Base-by-base conservation (phyloP, 2,329 filamentous ascomycete genomes). In the Aspergillus tanneri region DNA sequence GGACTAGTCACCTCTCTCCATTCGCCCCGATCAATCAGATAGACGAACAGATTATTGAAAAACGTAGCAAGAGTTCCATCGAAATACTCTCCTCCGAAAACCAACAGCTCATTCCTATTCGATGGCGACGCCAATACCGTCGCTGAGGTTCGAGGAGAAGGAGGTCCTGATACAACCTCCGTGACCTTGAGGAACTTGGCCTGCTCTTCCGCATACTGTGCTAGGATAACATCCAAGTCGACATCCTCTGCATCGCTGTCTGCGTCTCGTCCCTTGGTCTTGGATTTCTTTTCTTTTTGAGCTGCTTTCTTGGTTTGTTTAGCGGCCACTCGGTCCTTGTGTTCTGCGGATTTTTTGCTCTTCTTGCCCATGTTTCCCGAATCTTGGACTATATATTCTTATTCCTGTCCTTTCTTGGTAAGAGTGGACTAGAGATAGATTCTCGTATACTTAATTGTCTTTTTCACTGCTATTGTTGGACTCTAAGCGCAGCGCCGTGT, bases 61-160 rank as follows among this genome's bases (percentile, higher is more conserved):
- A 87, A 87, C 1, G 75, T 75, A 1, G 92, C 93, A 47, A 93
- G 75, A 2, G 88, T 87, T 4, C 93, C 93, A 71, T 97, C 95
- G 73, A 90, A 97, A 65, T 91, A 95, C 75, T 99, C 93, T 56
- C 93, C 93, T 12, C 92, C 93, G 69, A 95, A 99, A 4, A 97
- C 74, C 57, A 97, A 84, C 47, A 99, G 73, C 67, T 95, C 90
- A 70, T 93, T 95, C 61, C 81, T 82, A 71, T 95, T 92, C 24
- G 86, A 82, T 1, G 93, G 93, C 30, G 87, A 92, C 16, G 89
- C 90, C 57, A 96, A 79, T 50, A 99, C 74, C 0, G 88, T 90
- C 6, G 89, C 82, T 5, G 90, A 92, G 18, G 87, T 83, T 43
- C 93, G 83, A 18, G 90, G 82, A 45, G 83, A 82, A 1, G 93